phyloP scores from a whole-genome alignment of 352 stramenopile genomes.

The Globisporangium solare region DNA sequence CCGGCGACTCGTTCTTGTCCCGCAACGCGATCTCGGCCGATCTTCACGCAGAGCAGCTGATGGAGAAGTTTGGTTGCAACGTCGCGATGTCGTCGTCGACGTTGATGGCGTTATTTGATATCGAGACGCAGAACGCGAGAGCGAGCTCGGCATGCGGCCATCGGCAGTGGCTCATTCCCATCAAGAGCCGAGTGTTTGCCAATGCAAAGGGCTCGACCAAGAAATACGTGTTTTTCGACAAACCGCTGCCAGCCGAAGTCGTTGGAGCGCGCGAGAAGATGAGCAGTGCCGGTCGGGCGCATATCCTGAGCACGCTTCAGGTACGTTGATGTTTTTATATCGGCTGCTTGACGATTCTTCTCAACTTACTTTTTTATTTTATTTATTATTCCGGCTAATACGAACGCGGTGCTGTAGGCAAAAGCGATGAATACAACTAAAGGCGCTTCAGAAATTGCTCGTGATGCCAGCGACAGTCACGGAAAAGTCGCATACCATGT shows the following conservation, averaged over 20 bases:
- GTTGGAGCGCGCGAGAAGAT: slow-evolving; percentile 32
- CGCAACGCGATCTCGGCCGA: slow-evolving; percentile 55
- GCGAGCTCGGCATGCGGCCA: background rate
- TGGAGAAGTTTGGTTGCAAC: slow-evolving; percentile 69
- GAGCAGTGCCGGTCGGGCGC: slow-evolving; percentile 17
- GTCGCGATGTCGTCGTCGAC: slow-evolving; percentile 66
- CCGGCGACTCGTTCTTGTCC: background rate
- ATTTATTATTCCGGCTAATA: background rate
- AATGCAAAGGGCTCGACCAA: slow-evolving; percentile 19
- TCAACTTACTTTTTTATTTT: no score
- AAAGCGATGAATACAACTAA: slow-evolving; percentile 4
- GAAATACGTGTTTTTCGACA: slow-evolving; percentile 60
- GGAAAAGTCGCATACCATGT: slow-evolving; percentile 48
- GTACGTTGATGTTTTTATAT: slow-evolving; percentile 10
- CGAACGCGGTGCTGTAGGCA: background rate
- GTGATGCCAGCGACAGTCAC: background rate
- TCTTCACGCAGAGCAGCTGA: slow-evolving; percentile 42
- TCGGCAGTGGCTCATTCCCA: slow-evolving; percentile 40
- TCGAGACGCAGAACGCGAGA: slow-evolving; percentile 22
- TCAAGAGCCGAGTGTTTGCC: slow-evolving; percentile 48
- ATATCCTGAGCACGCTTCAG: slow-evolving; percentile 25
- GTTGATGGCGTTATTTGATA: slow-evolving; percentile 67
- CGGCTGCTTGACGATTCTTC: no score
- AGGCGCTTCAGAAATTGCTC: background rate
- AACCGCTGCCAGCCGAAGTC: slow-evolving; percentile 21